Base-by-base conservation (phyloP, 441 rosid species). In the Biscutella laevigata region DNA sequence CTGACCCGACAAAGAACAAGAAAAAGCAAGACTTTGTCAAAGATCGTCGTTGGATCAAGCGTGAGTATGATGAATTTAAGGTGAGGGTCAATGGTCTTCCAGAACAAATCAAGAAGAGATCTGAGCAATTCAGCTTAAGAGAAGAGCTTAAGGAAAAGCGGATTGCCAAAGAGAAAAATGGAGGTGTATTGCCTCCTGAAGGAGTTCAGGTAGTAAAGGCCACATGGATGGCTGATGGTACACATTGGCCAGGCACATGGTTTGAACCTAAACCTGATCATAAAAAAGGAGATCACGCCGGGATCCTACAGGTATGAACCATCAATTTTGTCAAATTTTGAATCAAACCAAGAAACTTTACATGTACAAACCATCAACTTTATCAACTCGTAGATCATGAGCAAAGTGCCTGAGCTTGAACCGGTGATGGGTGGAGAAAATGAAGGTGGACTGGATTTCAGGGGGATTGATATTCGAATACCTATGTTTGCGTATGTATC, bases 231-330 rank as follows among this genome's bases (percentile, higher is more conserved):
- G 77, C 95, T 13, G 97, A 86, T 75, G 91, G 94, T 2, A 78
- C 94, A 37, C 97, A 82, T 33, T 89, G 97, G 94, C 91, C 97
- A 5, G 97, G 97, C 52, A 80, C 94, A 40, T 89, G 95, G 97
- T 60, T 17, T 17, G 20, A 17, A 17, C 61, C 59, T 69, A 83
- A 79, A 42, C 17, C 64, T 8, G 91, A 82, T 4, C 85, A 89
- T 49, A 75, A 91, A 0, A 79, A 70, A 51, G 95, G 95, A 41
- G 95, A 86, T 42, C 97, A 86, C 59, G 88, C 95, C 17, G 88
- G 89, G 20, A 88, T 88, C 53, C 17, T 86, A 20, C 96, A 87
- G 83, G 95, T 86, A 39, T 4, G 26, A 20, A 15, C 46, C 58
- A 27, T 40, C 13, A 13, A 22, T 29, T 39, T 42, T 14, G 8